Evolutionary conservation across 768 basidiomycete genomes (phyloP), one percentile per base, ranked within the genome.

Genomic region (Pisolithus orientalis): DNA sequence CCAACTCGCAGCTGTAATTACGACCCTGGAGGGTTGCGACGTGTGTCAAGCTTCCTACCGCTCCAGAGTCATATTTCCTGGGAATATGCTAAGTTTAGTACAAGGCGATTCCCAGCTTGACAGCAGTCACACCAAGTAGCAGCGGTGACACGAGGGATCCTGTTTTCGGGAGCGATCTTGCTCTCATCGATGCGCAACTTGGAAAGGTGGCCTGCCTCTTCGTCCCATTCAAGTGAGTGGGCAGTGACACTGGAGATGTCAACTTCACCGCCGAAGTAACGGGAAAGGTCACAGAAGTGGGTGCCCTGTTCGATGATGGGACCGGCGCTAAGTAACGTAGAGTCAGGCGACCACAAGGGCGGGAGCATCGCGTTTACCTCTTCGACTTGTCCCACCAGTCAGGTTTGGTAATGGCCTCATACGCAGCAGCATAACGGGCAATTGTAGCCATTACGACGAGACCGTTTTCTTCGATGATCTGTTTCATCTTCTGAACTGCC

Each of bases 251-350:
- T 80, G 48, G 82, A 72, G 55, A 94, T 83, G 63, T 96, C 90
- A 53, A 96, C 91, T 58, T 95, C 90, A 14, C 95, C 95, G 48
- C 94, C 95, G 64, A 98, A 97, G 76, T 95, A 95, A 59, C 95
- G 87, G 39, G 93, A 96, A 42, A 96, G 79, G 72, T 97, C 94
- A 61, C 91, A 94, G 73, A 97, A 95, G 74, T 98, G 95, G 13
- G 95, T 98, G 44, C 91, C 94, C 73, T 93, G 89, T 68, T 93
- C 92, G 57, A 94, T 73, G 59, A 94, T 77, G 5, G 91, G 90
- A 17, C 90, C 90, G 50, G 80, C 85, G 64, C 88, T 58, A 16
- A n/a, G 52, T 6, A 45, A 57, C 25, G 37, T 56, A 56, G 29
- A 53, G 24, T 48, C 21, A 45, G 10, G 44, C 49, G 46, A 34